Evolutionary conservation across 768 basidiomycete genomes (phyloP), one percentile per base, ranked within the genome.

Genomic region (Amanita pseudoporphyria): DNA sequence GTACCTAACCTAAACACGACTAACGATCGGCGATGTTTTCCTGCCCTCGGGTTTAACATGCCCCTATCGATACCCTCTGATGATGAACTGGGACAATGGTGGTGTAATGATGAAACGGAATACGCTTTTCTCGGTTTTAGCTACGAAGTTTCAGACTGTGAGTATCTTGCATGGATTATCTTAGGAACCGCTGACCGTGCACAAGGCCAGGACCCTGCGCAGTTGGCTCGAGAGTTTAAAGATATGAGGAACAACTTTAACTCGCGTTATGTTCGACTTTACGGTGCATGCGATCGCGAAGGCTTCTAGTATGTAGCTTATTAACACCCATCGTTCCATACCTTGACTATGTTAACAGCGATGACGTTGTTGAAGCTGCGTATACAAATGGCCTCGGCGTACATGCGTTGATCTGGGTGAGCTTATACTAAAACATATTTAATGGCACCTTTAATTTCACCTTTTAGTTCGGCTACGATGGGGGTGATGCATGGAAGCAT

Each of bases 101-200:
- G 80, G 82, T 83, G 82, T 59, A 58, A 74, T 49, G 61, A 64
- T 13, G 50, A 59, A 14, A 72, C 72, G 1, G 82, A 83, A 56
- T 79, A 79, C 55, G 81, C 75, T 0, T 83, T 83, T 60, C 57
- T 82, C 38, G 81, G 80, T 1, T 82, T 83, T 60, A 77, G 78
- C 56, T 83, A 83, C 55, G 81, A 81, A 57, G 67, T 82, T 31
- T 72, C 74, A 28, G 70, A 66, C 3, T 82, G 80, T 78, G 50
- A 9, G 73, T 31, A 24, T 0, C 16, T 24, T 35, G 9, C 12
- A 22, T 14, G 1, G 9, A 16, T 44, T 13, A 6, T 28, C n/a
- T 31, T 28, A 7, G 26, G 31, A 5, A 18, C 18, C 12, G 10
- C 43, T 38, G 22, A 45, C 30, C 10, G n/a, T 35, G 14, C 22